Percentiles rank a stretch among this genome's conserved stretches.
phyloP scores from a whole-genome alignment of 805 yeast genomes.

The Teunomyces atbi region DNA sequence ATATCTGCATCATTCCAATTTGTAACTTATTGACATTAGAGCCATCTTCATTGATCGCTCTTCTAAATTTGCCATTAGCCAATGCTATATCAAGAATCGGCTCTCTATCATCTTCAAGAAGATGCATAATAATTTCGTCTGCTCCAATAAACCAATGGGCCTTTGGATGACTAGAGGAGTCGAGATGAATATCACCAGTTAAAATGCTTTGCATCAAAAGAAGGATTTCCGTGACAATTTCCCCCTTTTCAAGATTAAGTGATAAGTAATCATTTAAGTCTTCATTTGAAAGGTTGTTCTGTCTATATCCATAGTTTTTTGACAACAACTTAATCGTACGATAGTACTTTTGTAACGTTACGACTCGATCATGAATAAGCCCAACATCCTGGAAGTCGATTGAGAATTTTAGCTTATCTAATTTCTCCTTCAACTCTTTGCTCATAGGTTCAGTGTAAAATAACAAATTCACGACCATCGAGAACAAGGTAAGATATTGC shows the following conservation, averaged over 20 bases:
- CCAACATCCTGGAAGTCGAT: constrained; percentile 65
- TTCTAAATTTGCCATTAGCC: constrained; percentile 31
- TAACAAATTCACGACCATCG: constrained; percentile 60
- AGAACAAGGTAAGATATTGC: constrained; percentile 68
- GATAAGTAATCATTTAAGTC: constrained; percentile 43
- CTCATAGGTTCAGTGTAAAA: constrained; percentile 73
- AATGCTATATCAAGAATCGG: constrained; percentile 40
- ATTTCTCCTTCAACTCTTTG: constrained; percentile 52
- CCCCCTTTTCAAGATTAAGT: constrained; percentile 33
- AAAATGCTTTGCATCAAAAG: constrained; percentile 36
- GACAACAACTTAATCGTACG: constrained; percentile 40
- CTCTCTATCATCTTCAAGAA: constrained; percentile 39
- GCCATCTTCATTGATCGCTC: constrained; percentile 39
- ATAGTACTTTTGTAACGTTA: constrained; percentile 48
- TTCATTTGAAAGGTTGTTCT: constrained; percentile 48
- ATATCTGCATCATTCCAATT: constrained; percentile 37
- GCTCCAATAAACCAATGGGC: constrained; percentile 38
- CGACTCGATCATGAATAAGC: constrained; percentile 48
- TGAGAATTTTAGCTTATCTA: constrained; percentile 66
- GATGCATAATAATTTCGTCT: constrained; percentile 38
- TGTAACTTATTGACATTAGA: constrained; percentile 38
- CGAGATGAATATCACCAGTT: constrained; percentile 28
- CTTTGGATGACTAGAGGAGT: constrained; percentile 16
- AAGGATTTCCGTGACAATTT: constrained; percentile 32
- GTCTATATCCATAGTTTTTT: constrained; percentile 49